Evolutionary conservation across 805 yeast species (phyloP).

Genomic region (Candida sanyiensis): DNA sequence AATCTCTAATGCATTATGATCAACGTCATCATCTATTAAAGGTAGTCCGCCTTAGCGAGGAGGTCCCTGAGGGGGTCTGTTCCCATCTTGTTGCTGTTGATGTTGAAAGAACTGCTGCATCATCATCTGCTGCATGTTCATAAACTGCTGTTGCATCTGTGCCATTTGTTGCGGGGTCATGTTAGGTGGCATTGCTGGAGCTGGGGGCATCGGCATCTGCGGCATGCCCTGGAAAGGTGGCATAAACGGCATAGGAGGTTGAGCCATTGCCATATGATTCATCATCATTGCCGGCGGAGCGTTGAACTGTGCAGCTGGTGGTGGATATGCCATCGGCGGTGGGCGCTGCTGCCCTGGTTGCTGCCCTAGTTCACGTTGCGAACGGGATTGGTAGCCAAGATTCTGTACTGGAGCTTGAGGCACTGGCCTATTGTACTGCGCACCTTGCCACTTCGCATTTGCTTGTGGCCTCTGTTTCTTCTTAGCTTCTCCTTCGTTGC

Average conservation of each 20-base stretch:
- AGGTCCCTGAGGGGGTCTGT: conserved; percentile 27
- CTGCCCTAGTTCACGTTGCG: conserved; percentile 21
- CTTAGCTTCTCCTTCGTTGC: background rate
- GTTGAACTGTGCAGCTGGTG: conserved; percentile 16
- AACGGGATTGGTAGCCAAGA: conserved; percentile 20
- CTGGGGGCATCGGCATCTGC: conserved; percentile 13
- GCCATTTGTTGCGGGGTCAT: conserved; percentile 22
- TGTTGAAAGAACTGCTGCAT: conserved; percentile 22
- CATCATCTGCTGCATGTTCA: conserved; percentile 26
- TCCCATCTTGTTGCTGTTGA: conserved; percentile 16
- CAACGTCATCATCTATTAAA: no score
- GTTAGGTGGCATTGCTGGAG: conserved; percentile 24
- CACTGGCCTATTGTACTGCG: background rate
- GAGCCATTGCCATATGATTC: no score
- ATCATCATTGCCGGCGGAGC: conserved; percentile 17
- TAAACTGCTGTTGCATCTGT: conserved; percentile 28
- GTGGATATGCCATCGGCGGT: conserved; percentile 1
- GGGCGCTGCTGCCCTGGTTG: conserved; percentile 7
- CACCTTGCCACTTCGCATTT: conserved; percentile 1
- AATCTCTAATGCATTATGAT: no score
- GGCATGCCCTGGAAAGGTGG: conserved; percentile 17
- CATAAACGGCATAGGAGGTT: background rate
- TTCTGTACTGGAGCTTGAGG: background rate
- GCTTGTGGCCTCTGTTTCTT: conserved; percentile 1
- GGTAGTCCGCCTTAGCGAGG: no score